Percentiles rank a stretch among this genome's conserved stretches.
phyloP scores from a whole-genome alignment of 164 flowering plant genomes.

The Umbilicus rupestris region DNA sequence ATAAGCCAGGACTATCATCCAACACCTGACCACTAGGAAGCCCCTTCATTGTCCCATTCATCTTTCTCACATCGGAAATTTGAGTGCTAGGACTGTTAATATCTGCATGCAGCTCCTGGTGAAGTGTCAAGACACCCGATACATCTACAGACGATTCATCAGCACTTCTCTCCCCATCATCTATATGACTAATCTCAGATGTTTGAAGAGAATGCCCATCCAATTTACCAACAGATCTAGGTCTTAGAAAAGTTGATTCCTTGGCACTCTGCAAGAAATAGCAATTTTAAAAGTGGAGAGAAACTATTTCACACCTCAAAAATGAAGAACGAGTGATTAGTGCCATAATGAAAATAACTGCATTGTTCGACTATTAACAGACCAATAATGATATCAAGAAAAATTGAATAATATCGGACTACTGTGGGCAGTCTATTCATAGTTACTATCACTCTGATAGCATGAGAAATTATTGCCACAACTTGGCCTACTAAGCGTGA shows the following conservation, averaged over 20 bases:
- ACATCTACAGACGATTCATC: constrained; percentile 20
- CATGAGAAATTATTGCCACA: not conserved
- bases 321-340: not conserved
- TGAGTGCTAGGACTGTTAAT: constrained; percentile 19
- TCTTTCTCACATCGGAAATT: constrained; percentile 22
- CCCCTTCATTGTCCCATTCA: constrained; percentile 38
- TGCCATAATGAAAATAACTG: not conserved
- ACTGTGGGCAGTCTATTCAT: not conserved
- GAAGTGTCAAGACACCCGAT: constrained; percentile 24
- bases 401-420: not conserved
- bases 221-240: constrained; percentile 25
- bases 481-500: constrained; percentile 3
- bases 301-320: not conserved
- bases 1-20: constrained; percentile 31
- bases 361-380: not conserved
- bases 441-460: not conserved
- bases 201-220: constrained; percentile 30
- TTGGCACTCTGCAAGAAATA: constrained; percentile 6
- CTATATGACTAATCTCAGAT: constrained; percentile 21
- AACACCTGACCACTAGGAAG: constrained; percentile 27
- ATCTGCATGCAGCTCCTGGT: constrained; percentile 19
- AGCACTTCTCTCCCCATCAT: constrained; percentile 21
- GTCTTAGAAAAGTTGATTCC: constrained; percentile 22
- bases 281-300: not conserved
- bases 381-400: not conserved